These are phyloP conservation scores for Phyllachora maydis DNA, from an alignment of 2,329 filamentous ascomycete genomes.

Conservation along the genomic window DNA sequence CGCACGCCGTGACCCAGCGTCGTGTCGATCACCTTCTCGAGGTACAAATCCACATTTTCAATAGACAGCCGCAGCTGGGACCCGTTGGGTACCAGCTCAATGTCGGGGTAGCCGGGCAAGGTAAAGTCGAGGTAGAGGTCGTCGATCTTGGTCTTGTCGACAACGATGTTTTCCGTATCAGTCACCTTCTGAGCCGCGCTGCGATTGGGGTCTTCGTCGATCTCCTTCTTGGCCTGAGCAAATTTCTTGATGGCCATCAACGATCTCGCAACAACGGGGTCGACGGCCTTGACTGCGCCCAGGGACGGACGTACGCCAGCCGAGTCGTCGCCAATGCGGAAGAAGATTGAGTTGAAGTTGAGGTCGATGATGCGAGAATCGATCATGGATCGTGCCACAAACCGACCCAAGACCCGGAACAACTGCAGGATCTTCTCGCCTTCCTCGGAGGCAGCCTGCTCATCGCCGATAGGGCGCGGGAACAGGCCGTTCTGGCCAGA, in stretches of 20 bases:
- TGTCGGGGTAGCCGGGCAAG: conserved; percentile 70
- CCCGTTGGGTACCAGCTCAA: conserved; percentile 64
- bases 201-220: conserved; percentile 51
- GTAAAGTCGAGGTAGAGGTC: conserved; percentile 90
- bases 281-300: conserved; percentile 75
- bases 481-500: conserved; percentile 74
- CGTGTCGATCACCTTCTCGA: conserved; percentile 79
- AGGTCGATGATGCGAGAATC: conserved; percentile 96
- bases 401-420: conserved; percentile 89
- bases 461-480: conserved; percentile 70
- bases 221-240: conserved; percentile 55
- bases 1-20: conserved; percentile 79
- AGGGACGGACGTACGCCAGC: conserved; percentile 58
- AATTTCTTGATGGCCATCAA: conserved; percentile 78
- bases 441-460: conserved; percentile 51
- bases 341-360: conserved; percentile 93
- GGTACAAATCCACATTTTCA: conserved; percentile 74
- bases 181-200: conserved; percentile 49
- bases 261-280: conserved; percentile 68
- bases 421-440: conserved; percentile 76
- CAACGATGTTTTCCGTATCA: conserved; percentile 45
- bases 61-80: conserved; percentile 60
- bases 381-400: conserved; percentile 94
- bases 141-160: conserved; percentile 63
- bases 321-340: conserved; percentile 66